phyloP scores from a whole-genome alignment of 2,329 filamentous ascomycete genomes.

The Ophiosphaerella korrae region DNA sequence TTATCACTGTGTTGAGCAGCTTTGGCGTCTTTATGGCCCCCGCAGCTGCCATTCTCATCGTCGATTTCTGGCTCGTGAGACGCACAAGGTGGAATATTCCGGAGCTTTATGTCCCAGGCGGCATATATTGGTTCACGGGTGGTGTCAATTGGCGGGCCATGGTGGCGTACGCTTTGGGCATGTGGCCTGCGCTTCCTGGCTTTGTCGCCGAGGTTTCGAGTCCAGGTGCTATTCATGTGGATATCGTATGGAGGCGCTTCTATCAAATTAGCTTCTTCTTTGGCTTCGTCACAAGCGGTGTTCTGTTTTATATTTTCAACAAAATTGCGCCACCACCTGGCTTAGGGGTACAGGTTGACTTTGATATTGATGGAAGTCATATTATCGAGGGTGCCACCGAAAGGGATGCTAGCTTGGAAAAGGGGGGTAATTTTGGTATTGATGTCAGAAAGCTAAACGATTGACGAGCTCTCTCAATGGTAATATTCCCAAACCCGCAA shows the following conservation, averaged over 20 bases:
- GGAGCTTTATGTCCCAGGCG: constrained; percentile 24
- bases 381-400: constrained; percentile 5
- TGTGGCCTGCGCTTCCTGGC: constrained; percentile 21
- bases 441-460: not conserved
- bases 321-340: constrained; percentile 13
- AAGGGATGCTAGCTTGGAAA: not conserved
- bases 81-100: constrained; percentile 26
- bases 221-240: constrained; percentile 1
- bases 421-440: not conserved
- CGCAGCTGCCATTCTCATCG: constrained; percentile 22
- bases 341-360: constrained; percentile 14
- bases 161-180: constrained; percentile 26
- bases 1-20: constrained; percentile 32
- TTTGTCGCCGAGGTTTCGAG: constrained; percentile 10
- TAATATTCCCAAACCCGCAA: too few species aligned
- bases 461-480: not conserved
- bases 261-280: constrained; percentile 21
- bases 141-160: constrained; percentile 31
- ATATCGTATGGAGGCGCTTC: constrained; percentile 13
- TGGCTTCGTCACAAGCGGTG: constrained; percentile 11
- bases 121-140: constrained; percentile 29
- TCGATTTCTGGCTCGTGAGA: constrained; percentile 34
- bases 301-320: constrained; percentile 13
- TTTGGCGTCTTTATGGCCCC: constrained; percentile 36
- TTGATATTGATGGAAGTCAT: constrained; percentile 14